These are phyloP conservation scores for Podospora pseudoanserina DNA, from an alignment of 495 filamentous ascomycete species.

Conservation along the genomic window DNA sequence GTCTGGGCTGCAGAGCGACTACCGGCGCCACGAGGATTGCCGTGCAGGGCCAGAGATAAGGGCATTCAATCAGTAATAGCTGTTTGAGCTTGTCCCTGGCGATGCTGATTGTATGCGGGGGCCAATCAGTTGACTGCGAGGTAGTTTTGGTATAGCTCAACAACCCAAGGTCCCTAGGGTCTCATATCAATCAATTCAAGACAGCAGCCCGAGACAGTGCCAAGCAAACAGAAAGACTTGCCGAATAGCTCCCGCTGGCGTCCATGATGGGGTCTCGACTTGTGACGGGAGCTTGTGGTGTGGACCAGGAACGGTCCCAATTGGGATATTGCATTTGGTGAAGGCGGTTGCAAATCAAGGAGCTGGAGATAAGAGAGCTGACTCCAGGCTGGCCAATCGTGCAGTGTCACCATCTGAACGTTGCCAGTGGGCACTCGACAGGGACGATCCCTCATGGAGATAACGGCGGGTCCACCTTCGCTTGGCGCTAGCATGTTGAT, in stretches of 20 bases:
- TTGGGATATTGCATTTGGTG: not conserved
- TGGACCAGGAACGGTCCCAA: not conserved
- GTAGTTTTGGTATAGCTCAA: too few relatives aligned
- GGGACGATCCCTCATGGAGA: conserved; percentile 1
- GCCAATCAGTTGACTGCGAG: conserved; percentile 1
- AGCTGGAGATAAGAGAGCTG: not conserved
- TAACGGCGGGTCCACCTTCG: not conserved
- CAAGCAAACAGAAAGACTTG: not conserved
- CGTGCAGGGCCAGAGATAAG: conserved; percentile 32
- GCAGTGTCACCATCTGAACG: not conserved
- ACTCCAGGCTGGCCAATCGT: not conserved
- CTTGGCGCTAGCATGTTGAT: not conserved
- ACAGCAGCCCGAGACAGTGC: not conserved
- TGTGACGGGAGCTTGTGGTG: not conserved
- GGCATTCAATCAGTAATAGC: conserved; percentile 32
- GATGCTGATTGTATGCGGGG: not conserved
- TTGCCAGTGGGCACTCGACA: not conserved
- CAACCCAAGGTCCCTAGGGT: too few relatives aligned
- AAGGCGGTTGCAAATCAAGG: not conserved
- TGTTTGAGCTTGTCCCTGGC: conserved; percentile 23
- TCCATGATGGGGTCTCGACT: not conserved
- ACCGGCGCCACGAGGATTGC: conserved; percentile 27
- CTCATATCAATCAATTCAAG: not conserved
- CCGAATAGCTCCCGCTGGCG: not conserved
- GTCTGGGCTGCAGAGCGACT: conserved; percentile 19